phyloP scores from a whole-genome alignment of 2,329 filamentous ascomycete genomes.

The Aureobasidium sp. region DNA sequence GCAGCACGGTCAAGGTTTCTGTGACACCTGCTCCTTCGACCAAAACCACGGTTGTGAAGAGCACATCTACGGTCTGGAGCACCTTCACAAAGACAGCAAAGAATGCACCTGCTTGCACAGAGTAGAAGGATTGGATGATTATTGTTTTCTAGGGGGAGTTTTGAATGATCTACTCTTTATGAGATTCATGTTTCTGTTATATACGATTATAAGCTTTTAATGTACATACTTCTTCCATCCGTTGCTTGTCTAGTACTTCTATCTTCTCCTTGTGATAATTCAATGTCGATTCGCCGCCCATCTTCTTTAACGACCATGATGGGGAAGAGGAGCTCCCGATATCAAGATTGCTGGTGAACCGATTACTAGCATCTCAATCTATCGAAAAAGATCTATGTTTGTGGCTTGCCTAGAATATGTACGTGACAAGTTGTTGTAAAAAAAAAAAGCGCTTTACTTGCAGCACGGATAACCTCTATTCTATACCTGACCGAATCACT shows the following conservation, averaged over 20 bases:
- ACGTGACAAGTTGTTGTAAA: too few relatives aligned
- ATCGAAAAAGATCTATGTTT: too few relatives aligned
- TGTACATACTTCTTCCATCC: background rate
- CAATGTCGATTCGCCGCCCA: too few relatives aligned
- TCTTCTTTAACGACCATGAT: too few relatives aligned
- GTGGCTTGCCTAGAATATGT: too few relatives aligned
- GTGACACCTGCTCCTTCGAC: slow-evolving; percentile 14
- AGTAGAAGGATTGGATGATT: background rate
- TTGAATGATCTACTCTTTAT: background rate
- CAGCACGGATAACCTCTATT: too few relatives aligned
- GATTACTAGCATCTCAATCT: too few relatives aligned
- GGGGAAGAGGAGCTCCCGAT: too few relatives aligned
- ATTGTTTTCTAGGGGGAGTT: background rate
- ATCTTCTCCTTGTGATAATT: background rate
- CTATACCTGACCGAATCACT: too few relatives aligned
- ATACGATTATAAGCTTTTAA: background rate
- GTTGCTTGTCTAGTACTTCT: background rate
- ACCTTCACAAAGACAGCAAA: slow-evolving; percentile 18
- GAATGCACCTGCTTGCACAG: slow-evolving; percentile 16
- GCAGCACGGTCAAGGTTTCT: slow-evolving; percentile 11
- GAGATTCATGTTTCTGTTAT: background rate
- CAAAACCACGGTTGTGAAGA: slow-evolving; percentile 18
- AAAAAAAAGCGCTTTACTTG: too few relatives aligned
- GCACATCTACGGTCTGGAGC: slow-evolving; percentile 15
- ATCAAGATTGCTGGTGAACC: too few relatives aligned